These are phyloP conservation scores for Oryza coarctata DNA, from an alignment of 176 grass and related monocot genomes.

Conservation along the genomic window DNA sequence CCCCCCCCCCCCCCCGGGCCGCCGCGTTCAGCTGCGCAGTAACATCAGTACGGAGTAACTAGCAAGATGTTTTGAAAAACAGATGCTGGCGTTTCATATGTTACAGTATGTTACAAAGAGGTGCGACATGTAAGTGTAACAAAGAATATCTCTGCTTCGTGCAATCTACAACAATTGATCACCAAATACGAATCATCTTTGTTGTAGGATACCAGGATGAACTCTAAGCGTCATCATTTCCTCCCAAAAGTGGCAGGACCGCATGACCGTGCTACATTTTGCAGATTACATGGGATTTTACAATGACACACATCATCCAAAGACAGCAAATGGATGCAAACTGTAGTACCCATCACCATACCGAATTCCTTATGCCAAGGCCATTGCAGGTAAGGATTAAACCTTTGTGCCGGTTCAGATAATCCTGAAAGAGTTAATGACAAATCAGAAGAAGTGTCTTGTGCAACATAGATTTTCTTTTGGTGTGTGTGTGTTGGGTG, in stretches of 20 bases:
- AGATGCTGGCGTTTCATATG: background rate
- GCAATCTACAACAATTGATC: conserved; percentile 43
- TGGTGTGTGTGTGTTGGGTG: background rate
- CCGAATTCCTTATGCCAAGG: conserved; percentile 68
- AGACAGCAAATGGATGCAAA: background rate
- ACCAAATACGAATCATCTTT: conserved; percentile 51
- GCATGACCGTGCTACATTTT: background rate
- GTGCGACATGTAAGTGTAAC: background rate
- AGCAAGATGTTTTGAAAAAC: background rate
- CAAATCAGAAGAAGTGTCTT: background rate
- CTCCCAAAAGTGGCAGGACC: background rate
- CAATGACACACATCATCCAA: conserved; percentile 37
- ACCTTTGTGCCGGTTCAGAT: conserved; percentile 89
- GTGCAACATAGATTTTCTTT: background rate
- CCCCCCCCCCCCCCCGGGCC: too few relatives aligned
- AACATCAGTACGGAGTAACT: background rate
- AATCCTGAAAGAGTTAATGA: conserved; percentile 53
- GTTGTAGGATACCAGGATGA: conserved; percentile 29
- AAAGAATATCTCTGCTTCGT: conserved; percentile 16
- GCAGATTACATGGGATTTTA: conserved; percentile 16
- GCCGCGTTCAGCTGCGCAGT: background rate
- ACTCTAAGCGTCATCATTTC: background rate
- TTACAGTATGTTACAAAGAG: conserved; percentile 31
- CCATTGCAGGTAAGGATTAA: conserved; percentile 98
- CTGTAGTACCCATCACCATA: conserved; percentile 45